Evolutionary conservation across 2,329 filamentous ascomycete species (phyloP), one percentile per base, ranked within the genome.

Genomic region (Cladosporium sp.): DNA sequence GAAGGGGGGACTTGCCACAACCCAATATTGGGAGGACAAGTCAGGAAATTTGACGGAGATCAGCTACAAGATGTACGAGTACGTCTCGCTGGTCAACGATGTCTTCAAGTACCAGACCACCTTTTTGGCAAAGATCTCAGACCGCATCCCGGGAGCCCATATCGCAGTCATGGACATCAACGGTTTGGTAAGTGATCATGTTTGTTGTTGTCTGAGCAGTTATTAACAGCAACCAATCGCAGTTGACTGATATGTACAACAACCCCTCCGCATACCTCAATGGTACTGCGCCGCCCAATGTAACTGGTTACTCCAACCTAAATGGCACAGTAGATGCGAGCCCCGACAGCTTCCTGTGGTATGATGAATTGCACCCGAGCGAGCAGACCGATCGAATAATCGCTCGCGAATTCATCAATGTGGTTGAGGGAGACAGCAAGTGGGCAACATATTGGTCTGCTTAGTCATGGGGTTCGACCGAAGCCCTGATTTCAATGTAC

Each of bases 281-380:
- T 53, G 79, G 82, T 1, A 74, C 75, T 0, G 73, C 76, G 2
- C 84, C 85, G 3, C 73, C 79, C 5, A 83, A 89, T 61, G 79
- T 82, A 1, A 80, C 76, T 0, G 79, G 80, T 0, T 80, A 72
- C 38, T 81, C 78, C 49, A 73, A 79, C 39, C 68, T 78, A 18
- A 61, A 70, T 51, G 47, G 63, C n/a, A n/a, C n/a, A n/a, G n/a
- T n/a, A n/a, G n/a, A n/a, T 3, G 64, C 58, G 3, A 71, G 73
- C 29, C 66, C 73, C 29, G 79, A 85, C 57, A 82, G 79, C 40
- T 91, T 80, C 64, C 57, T 89, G 64, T 91, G 86, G 85, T 87
- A 76, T 59, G 86, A 92, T 67, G 79, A 83, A 62, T 65, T 91
- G 62, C 88, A 92, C 70, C 85, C 86, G 0, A 83, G 82, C 24